Evolutionary conservation across 495 filamentous ascomycete species (phyloP).

Genomic region (Venustampulla echinocandica): DNA sequence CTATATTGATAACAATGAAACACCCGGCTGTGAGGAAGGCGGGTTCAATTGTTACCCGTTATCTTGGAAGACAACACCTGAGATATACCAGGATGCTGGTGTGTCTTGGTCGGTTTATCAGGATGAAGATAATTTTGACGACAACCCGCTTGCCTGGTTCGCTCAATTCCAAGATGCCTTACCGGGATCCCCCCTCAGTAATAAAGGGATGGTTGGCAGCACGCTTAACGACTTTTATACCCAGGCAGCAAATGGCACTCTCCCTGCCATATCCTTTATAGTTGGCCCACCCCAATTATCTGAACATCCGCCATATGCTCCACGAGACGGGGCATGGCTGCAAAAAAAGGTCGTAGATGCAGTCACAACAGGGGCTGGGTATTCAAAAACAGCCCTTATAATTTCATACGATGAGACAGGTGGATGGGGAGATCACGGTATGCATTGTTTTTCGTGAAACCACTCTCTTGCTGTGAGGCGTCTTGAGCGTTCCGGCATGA

Average conservation of each 20-base stretch:
- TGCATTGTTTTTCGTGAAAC: too few relatives aligned
- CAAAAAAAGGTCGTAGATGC: constrained; percentile 46
- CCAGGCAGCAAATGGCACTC: constrained; percentile 40
- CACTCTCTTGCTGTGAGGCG: too few relatives aligned
- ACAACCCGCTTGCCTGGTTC: constrained; percentile 47
- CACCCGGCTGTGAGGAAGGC: constrained; percentile 38
- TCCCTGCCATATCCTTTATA: constrained; percentile 45
- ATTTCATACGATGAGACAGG: constrained; percentile 49
- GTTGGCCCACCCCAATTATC: constrained; percentile 43
- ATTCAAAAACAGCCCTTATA: constrained; percentile 40
- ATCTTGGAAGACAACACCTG: constrained; percentile 45
- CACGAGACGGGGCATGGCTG: constrained; percentile 48
- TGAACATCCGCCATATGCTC: constrained; percentile 45
- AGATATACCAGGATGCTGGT: constrained; percentile 43
- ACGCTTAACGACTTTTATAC: constrained; percentile 42
- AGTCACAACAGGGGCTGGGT: constrained; percentile 40
- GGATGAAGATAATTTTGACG: constrained; percentile 46
- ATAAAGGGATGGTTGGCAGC: constrained; percentile 38
- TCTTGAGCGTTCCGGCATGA: too few relatives aligned
- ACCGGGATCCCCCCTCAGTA: constrained; percentile 28
- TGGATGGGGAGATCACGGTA: constrained; percentile 42
- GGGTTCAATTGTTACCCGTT: constrained; percentile 45
- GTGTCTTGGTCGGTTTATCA: constrained; percentile 48
- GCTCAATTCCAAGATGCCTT: constrained; percentile 41
- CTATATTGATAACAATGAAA: constrained; percentile 49